Evolutionary conservation across 345 rosid species (phyloP), one percentile per base, ranked within the genome.

Genomic region (Euphorbia lathyris): DNA sequence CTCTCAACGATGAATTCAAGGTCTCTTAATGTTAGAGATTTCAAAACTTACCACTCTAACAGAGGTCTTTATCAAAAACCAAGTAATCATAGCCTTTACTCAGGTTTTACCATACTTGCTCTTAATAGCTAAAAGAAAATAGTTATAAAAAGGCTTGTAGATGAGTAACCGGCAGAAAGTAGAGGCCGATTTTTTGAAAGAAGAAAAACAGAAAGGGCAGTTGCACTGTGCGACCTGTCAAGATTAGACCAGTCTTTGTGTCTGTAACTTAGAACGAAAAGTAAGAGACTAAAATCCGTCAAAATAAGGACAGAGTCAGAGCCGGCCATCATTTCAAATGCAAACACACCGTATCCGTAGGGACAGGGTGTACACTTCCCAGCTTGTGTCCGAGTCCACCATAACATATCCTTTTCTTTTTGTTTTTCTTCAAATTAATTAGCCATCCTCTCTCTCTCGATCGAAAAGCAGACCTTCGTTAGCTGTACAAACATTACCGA

Each of bases 401-500:
- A 29, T 51, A 17, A 66, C 23, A 34, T 38, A 47, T 30, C 61
- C n/a, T 12, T 13, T n/a, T 11, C 50, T 22, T n/a, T 2, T 29
- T 30, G 27, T 0, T 53, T 52, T 52, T 8, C 50, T 14, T 43
- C 20, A 58, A 51, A 55, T 4, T 20, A 45, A 43, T 62, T 43
- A 32, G 23, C 13, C 29, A 23, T 20, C 8, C 27, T 70, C 36
- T 34, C 38, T 34, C 38, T 34, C 38, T 34, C 38, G n/a, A n/a
- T n/a, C 38, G 11, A 27, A 55, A 50, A 71, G 55, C 66, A 23
- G 30, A 36, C 70, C 57, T 58, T 60, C 65, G 8, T 74, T 72
- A 75, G 80, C 86, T 75, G 80, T 77, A 58, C 72, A 52, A 52
- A 58, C 69, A 58, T 63, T 34, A 53, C 77, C 70, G 52, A 51